Evolutionary conservation across 345 rosid species (phyloP), one percentile per base, ranked within the genome.

Genomic region (Balakata baccata): DNA sequence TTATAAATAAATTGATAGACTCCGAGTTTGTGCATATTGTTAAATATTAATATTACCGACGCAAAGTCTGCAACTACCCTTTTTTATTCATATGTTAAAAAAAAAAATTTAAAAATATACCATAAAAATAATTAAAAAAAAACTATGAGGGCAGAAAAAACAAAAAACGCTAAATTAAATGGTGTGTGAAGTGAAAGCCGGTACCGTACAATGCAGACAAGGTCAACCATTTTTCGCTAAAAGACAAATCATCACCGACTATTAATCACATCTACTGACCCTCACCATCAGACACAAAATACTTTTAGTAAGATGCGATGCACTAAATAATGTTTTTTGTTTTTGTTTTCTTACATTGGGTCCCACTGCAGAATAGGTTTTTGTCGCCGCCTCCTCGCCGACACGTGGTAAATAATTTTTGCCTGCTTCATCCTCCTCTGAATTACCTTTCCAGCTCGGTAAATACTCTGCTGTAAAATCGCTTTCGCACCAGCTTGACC

Each of bases 401-500:
- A 83, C 98, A 75, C 79, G 56, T 41, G 72, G 90, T 85, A 67
- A 84, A 60, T 4, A n/a, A 37, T 66, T 69, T 72, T 82, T 66
- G 63, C 79, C 71, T 60, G 1, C 13, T 23, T 60, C 65, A n/a
- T 46, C 71, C 43, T 80, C 84, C 53, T 65, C 80, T n/a, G 67
- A 79, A 20, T 66, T 63, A 74, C 86, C 78, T 39, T 84, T 83
- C 43, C 88, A 85, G 39, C 77, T 73, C 34, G 87, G 90, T 78
- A 88, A 86, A 83, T 74, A 81, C 47, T 92, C 97, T 20, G 85
- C 70, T 7, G 92, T 88, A 51, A 86, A 88, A 76, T 92, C 95
- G 11, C 95, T 90, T 54, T 87, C 97, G 46, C 93, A 89, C 97
- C 97, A 94, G 73, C 97, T 94, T 37, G 93, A 90, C 29, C 82